Evolutionary conservation across 148 eudicot genomes (phyloP).

Genomic region (Gaultheria prostrata): DNA sequence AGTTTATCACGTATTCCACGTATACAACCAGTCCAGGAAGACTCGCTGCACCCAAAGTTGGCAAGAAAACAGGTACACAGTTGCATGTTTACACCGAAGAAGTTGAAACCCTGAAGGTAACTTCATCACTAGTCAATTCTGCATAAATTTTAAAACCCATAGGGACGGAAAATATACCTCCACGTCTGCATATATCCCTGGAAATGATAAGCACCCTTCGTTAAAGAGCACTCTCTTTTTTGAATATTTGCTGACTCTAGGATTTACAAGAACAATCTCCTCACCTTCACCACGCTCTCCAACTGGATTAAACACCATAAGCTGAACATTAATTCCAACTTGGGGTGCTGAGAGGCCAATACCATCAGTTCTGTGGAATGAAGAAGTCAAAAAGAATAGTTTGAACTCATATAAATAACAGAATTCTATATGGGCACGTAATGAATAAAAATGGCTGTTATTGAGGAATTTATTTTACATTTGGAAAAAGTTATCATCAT

Average conservation of each 20-base stretch:
- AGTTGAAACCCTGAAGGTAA: neutral
- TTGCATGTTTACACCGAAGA: neutral
- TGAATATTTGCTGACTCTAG: slow-evolving; percentile 69
- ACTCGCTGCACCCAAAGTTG: neutral
- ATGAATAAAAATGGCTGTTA: neutral
- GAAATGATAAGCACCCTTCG: slow-evolving; percentile 96
- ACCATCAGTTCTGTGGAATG: slow-evolving; percentile 90
- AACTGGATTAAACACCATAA: slow-evolving; percentile 91
- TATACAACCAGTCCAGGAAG: slow-evolving; percentile 2
- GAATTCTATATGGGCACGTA: slow-evolving; percentile 21
- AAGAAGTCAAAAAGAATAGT: slow-evolving; percentile 45
- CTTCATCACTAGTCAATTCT: neutral
- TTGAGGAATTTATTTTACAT: neutral
- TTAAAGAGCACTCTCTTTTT: slow-evolving; percentile 54
- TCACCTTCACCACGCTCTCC: slow-evolving; percentile 95
- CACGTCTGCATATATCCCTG: slow-evolving; percentile 79
- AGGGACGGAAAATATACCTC: slow-evolving; percentile 40
- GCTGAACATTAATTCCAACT: slow-evolving; percentile 92
- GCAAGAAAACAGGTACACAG: neutral
- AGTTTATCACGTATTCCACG: neutral
- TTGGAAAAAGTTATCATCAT: neutral
- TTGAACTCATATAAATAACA: slow-evolving; percentile 37
- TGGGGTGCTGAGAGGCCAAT: slow-evolving; percentile 99
- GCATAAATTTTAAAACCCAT: neutral
- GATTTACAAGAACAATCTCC: slow-evolving; percentile 93